These are phyloP conservation scores for Candida awuae DNA, from an alignment of 805 yeast species.

Conservation along the genomic window DNA sequence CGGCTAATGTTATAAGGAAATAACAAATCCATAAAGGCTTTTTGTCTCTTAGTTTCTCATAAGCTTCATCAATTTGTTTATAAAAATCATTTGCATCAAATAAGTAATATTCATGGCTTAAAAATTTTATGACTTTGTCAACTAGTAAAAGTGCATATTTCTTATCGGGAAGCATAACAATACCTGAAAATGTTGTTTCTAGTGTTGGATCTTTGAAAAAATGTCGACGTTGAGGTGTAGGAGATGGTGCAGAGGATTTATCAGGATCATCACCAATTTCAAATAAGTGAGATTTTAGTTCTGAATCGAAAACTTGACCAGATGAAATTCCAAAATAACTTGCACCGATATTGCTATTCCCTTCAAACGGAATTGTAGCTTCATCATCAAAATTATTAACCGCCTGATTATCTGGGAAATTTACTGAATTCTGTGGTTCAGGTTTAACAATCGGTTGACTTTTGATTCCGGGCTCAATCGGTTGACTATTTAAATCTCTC, in stretches of 20 bases:
- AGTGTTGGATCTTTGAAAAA: constrained; percentile 11
- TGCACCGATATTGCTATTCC: not conserved
- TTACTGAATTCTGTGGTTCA: too few species aligned
- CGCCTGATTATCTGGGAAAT: not conserved
- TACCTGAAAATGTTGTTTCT: constrained; percentile 13
- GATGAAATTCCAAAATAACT: constrained; percentile 10
- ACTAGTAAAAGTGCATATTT: constrained; percentile 14
- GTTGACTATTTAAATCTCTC: not conserved
- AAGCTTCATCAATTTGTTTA: constrained; percentile 14
- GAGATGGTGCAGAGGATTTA: not conserved
- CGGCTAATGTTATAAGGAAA: constrained; percentile 15
- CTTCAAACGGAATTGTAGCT: constrained; percentile 3
- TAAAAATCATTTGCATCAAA: constrained; percentile 13
- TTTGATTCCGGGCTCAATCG: not conserved
- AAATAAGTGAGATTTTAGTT: constrained; percentile 10
- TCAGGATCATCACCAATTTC: constrained; percentile 7
- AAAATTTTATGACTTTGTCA: constrained; percentile 10
- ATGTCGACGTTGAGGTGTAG: constrained; percentile 8
- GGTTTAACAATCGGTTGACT: too few species aligned
- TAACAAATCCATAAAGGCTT: constrained; percentile 14
- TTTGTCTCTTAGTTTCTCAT: constrained; percentile 14
- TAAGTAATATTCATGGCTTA: constrained; percentile 13
- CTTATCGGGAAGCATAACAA: constrained; percentile 17
- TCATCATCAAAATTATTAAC: not conserved
- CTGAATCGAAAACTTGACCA: constrained; percentile 13